Evolutionary conservation across 495 filamentous ascomycete species (phyloP).

Genomic region (Talaromyces ruber): DNA sequence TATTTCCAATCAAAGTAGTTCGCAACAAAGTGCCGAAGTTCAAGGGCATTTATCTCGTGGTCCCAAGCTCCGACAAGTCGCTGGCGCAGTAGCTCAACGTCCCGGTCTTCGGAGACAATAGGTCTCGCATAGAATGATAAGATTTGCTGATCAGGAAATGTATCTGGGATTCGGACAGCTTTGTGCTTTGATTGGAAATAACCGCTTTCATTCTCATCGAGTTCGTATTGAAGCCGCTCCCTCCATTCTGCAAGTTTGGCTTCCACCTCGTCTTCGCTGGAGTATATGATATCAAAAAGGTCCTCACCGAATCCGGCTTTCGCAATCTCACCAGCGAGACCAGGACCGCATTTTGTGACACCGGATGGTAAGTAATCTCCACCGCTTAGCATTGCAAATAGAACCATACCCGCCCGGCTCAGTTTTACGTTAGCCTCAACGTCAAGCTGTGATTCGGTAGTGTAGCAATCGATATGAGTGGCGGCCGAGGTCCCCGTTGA

Average conservation of each 20-base stretch:
- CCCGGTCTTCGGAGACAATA: conserved; percentile 56
- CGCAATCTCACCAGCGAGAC: conserved; percentile 82
- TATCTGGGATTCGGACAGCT: conserved; percentile 63
- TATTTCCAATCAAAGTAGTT: conserved; percentile 83
- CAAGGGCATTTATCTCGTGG: conserved; percentile 52
- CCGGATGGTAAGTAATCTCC: conserved; percentile 92
- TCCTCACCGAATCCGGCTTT: conserved; percentile 78
- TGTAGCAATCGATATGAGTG: conserved; percentile 81
- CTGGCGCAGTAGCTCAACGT: conserved; percentile 46
- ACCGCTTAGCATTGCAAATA: conserved; percentile 92
- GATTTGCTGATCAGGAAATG: conserved; percentile 71
- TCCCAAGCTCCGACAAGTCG: conserved; percentile 50
- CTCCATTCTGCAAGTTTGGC: conserved; percentile 58
- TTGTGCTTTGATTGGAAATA: conserved; percentile 71
- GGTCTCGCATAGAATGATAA: conserved; percentile 83
- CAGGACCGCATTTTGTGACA: conserved; percentile 78
- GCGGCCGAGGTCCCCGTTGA: conserved; percentile 53
- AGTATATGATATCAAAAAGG: conserved; percentile 51
- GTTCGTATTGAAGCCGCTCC: conserved; percentile 61
- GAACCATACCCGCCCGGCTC: conserved; percentile 80
- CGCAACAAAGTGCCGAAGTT: conserved; percentile 61
- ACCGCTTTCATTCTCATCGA: conserved; percentile 76
- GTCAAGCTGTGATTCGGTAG: conserved; percentile 36
- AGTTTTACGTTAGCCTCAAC: conserved; percentile 42
- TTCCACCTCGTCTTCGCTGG: conserved; percentile 38